These are phyloP conservation scores for Exserohilum rostratum DNA, from an alignment of 2,329 filamentous ascomycete species.

Conservation along the genomic window DNA sequence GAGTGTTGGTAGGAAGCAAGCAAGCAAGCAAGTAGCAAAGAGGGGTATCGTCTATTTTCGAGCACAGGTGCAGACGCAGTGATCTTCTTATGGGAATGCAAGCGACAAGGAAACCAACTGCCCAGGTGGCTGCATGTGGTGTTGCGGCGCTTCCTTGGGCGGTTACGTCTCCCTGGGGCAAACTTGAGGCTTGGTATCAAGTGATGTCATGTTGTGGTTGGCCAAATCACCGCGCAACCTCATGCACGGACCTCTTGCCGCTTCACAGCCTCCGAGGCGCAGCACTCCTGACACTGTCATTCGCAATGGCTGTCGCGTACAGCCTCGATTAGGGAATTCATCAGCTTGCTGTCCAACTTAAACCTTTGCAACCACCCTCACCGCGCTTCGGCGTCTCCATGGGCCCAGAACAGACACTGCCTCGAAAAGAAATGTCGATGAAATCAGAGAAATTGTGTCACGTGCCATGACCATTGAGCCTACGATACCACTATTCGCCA, in stretches of 20 bases:
- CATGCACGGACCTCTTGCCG: no score
- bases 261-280: no score
- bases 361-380: no score
- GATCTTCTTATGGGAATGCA: slow-evolving; percentile 20
- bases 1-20: neutral
- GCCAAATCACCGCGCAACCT: no score
- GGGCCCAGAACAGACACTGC: no score
- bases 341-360: no score
- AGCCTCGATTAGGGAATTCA: neutral
- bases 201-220: slow-evolving; percentile 11
- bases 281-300: no score
- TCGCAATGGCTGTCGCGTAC: neutral
- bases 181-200: neutral
- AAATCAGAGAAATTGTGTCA: no score
- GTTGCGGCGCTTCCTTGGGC: slow-evolving; percentile 20
- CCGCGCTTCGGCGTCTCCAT: no score
- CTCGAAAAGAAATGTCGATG: no score
- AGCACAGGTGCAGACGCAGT: slow-evolving; percentile 6
- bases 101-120: slow-evolving; percentile 7
- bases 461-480: no score
- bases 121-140: slow-evolving; percentile 18
- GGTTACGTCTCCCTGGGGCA: slow-evolving; percentile 2
- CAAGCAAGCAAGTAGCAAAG: slow-evolving; percentile 1
- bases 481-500: neutral
- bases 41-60: slow-evolving; percentile 23